phyloP scores from a whole-genome alignment of 352 stramenopile genomes.

The Globisporangium cederbergense region DNA sequence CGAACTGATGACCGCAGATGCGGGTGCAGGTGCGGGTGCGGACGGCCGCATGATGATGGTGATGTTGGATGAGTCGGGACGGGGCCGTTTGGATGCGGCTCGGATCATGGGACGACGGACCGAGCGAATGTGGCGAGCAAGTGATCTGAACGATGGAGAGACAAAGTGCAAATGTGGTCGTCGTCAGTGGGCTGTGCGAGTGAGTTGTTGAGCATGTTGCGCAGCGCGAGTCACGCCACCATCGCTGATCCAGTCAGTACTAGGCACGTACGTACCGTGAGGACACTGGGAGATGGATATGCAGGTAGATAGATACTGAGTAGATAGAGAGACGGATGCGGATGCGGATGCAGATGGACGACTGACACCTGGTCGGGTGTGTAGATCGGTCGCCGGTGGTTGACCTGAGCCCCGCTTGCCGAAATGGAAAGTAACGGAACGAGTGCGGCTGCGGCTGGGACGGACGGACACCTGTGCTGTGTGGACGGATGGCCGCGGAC shows the following conservation, averaged over 20 bases:
- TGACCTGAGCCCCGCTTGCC: constrained; percentile 14
- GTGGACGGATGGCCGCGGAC: constrained; percentile 2
- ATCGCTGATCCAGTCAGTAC: not conserved
- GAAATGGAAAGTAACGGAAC: constrained; percentile 21
- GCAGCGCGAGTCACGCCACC: not conserved
- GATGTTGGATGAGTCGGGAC: constrained; percentile 1
- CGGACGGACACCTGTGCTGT: not conserved
- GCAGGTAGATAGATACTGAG: not conserved
- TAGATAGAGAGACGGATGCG: not conserved
- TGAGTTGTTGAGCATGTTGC: not conserved
- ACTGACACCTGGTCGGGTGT: not conserved
- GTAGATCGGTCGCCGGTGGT: not conserved
- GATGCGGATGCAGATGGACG: not conserved
- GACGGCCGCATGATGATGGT: not conserved
- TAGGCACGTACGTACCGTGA: not conserved
- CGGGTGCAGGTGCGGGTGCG: not conserved
- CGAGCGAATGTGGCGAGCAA: not conserved
- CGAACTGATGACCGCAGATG: not conserved
- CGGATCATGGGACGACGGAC: constrained; percentile 8
- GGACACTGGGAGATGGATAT: constrained; percentile 5
- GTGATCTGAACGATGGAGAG: not conserved
- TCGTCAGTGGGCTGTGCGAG: not conserved
- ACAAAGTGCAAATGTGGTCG: not conserved
- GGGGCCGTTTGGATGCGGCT: constrained; percentile 11
- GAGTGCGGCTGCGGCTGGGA: not conserved